These are phyloP conservation scores for Ganoderma boninense DNA, from an alignment of 1,284 basidiomycete genomes.

Conservation along the genomic window DNA sequence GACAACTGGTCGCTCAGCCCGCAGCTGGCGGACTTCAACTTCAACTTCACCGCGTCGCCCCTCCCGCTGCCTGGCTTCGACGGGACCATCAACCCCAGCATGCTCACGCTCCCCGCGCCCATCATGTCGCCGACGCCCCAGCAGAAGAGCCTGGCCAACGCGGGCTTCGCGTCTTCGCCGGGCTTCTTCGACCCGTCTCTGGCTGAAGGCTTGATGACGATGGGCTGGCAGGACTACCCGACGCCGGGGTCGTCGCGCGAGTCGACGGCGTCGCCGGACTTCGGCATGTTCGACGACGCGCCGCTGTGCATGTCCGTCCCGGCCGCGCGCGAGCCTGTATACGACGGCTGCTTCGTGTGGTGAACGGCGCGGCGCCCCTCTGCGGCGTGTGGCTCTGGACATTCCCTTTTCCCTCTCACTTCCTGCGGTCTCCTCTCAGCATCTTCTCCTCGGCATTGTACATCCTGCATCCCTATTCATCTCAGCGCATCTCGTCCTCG, in stretches of 20 bases:
- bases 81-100: constrained; percentile 5
- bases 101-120: not conserved
- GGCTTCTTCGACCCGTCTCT: not conserved
- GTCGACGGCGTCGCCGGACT: not conserved
- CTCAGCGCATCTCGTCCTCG: not conserved
- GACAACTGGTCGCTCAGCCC: not conserved
- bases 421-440: not conserved
- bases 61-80: not conserved
- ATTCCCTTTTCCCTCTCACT: not conserved
- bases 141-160: not conserved
- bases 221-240: not conserved
- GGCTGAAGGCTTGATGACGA: too few relatives aligned
- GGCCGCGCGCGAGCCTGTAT: not conserved
- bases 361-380: not conserved
- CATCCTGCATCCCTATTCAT: not conserved
- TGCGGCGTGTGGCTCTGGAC: not conserved
- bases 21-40: not conserved
- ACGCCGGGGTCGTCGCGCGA: not conserved
- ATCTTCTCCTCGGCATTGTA: not conserved
- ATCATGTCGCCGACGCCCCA: not conserved
- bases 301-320: not conserved
- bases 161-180: not conserved
- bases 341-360: not conserved
- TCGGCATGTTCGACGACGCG: not conserved
- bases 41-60: not conserved